These are phyloP conservation scores for Neurospora crassa DNA, from an alignment of 2,329 filamentous ascomycete genomes.

Conservation along the genomic window DNA sequence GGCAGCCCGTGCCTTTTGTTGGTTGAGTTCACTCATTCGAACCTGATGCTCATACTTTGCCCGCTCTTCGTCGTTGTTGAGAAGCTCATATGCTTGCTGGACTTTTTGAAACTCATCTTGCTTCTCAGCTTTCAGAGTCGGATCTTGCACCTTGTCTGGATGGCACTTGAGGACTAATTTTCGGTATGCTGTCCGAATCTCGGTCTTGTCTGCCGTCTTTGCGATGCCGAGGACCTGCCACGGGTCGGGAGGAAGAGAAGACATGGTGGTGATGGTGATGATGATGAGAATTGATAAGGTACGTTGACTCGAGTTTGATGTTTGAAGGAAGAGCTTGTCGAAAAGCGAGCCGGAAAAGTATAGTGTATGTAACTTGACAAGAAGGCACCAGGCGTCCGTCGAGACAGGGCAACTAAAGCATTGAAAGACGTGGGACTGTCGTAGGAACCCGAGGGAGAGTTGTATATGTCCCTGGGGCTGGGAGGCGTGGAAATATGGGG, in stretches of 20 bases:
- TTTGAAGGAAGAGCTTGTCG: neutral
- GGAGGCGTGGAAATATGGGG: neutral
- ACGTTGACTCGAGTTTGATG: neutral
- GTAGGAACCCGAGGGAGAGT: neutral
- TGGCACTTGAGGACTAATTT: slow-evolving; percentile 85
- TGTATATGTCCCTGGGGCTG: neutral
- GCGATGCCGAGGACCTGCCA: slow-evolving; percentile 68
- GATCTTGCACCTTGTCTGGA: slow-evolving; percentile 82
- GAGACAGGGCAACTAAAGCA: slow-evolving; percentile 16
- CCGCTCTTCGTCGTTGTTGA: slow-evolving; percentile 67
- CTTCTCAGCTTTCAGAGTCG: slow-evolving; percentile 64
- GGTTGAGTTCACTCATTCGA: slow-evolving; percentile 51
- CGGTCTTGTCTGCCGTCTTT: slow-evolving; percentile 57
- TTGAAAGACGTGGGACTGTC: slow-evolving; percentile 8
- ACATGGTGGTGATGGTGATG: slow-evolving; percentile 35
- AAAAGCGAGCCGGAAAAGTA: neutral
- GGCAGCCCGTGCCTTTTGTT: slow-evolving; percentile 32
- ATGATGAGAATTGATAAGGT: slow-evolving; percentile 1
- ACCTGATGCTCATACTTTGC: slow-evolving; percentile 70
- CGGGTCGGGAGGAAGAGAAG: slow-evolving; percentile 57
- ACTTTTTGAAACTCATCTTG: slow-evolving; percentile 86
- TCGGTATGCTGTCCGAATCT: slow-evolving; percentile 72
- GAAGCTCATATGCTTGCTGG: slow-evolving; percentile 84
- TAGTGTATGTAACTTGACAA: slow-evolving; percentile 3
- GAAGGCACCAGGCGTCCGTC: slow-evolving; percentile 15